These are phyloP conservation scores for Suillus fuscotomentosus DNA, from an alignment of 768 basidiomycete genomes.

Conservation along the genomic window DNA sequence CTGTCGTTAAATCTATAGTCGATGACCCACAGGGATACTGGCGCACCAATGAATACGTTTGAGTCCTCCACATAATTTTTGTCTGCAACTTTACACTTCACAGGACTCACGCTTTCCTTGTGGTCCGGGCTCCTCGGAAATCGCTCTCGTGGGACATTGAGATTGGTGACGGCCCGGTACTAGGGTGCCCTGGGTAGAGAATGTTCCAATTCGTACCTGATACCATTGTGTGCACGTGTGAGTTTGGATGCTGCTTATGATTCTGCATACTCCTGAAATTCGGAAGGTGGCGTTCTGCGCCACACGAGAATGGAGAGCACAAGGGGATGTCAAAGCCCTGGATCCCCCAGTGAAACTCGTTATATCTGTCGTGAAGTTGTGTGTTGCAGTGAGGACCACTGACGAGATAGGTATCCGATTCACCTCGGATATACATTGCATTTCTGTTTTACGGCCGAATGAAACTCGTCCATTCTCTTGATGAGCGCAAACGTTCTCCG, in stretches of 20 bases:
- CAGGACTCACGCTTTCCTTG: background rate
- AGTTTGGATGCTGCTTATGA: background rate
- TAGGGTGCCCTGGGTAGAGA: conserved; percentile 38
- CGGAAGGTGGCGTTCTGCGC: conserved; percentile 27
- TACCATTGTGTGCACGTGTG: conserved; percentile 8
- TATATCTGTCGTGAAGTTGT: conserved; percentile 25
- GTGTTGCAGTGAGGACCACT: background rate
- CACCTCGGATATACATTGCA: background rate
- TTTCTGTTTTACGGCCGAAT: conserved; percentile 7
- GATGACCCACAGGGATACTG: background rate
- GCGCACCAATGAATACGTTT: background rate
- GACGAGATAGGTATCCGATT: background rate
- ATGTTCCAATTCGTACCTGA: conserved; percentile 39
- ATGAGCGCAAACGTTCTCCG: background rate
- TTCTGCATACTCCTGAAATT: conserved; percentile 32
- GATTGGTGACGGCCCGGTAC: conserved; percentile 21
- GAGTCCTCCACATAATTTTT: background rate
- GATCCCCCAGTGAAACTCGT: conserved; percentile 32
- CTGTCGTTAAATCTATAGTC: background rate
- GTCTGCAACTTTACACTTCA: background rate
- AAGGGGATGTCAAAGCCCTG: conserved; percentile 36
- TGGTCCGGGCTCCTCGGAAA: background rate
- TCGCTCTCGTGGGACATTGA: background rate
- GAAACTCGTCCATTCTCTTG: background rate
- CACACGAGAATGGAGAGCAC: conserved; percentile 29